phyloP scores from a whole-genome alignment of 192 early-diverging fungal genomes.

The Mortierella alpina region DNA sequence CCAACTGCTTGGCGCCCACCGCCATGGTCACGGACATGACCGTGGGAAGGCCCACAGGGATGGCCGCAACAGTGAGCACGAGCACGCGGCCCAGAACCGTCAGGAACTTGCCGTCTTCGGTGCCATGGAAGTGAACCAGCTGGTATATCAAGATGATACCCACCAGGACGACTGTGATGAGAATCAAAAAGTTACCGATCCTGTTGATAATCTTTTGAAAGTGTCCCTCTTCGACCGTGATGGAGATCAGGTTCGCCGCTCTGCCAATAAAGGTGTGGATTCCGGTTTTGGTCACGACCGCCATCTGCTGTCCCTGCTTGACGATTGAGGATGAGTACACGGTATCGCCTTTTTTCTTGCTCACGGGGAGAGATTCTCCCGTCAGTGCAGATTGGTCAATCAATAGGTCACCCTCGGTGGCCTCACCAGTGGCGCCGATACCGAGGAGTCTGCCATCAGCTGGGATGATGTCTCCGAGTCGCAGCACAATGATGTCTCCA shows the following conservation, averaged over 20 bases:
- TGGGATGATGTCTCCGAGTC: constrained; percentile 95
- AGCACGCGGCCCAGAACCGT: constrained; percentile 72
- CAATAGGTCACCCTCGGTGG: constrained; percentile 78
- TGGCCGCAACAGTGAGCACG: constrained; percentile 86
- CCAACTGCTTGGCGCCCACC: constrained; percentile 91
- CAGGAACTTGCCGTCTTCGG: constrained; percentile 20
- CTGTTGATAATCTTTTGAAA: constrained; percentile 95
- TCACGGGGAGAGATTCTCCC: constrained; percentile 91
- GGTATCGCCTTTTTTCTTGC: constrained; percentile 80
- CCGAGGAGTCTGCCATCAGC: constrained; percentile 88
- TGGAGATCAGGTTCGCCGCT: constrained; percentile 91
- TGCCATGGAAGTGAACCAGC: constrained; percentile 59
- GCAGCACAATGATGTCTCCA: constrained; percentile 90
- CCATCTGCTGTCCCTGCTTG: constrained; percentile 94
- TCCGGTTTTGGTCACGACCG: constrained; percentile 95
- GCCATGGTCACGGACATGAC: constrained; percentile 98
- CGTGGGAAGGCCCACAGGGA: constrained; percentile 94
- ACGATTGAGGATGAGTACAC: constrained; percentile 94
- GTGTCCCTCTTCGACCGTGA: constrained; percentile 92
- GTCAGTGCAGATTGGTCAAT: constrained; percentile 95
- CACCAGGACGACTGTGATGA: constrained; percentile 80
- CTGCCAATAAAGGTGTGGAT: constrained; percentile 93
- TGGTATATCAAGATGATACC: constrained; percentile 83
- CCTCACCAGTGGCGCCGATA: constrained; percentile 79
- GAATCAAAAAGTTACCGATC: constrained; percentile 93